Conservation (phyloP, 495 filamentous ascomycete genomes). For the Trypethelium eluteriae region DNA sequence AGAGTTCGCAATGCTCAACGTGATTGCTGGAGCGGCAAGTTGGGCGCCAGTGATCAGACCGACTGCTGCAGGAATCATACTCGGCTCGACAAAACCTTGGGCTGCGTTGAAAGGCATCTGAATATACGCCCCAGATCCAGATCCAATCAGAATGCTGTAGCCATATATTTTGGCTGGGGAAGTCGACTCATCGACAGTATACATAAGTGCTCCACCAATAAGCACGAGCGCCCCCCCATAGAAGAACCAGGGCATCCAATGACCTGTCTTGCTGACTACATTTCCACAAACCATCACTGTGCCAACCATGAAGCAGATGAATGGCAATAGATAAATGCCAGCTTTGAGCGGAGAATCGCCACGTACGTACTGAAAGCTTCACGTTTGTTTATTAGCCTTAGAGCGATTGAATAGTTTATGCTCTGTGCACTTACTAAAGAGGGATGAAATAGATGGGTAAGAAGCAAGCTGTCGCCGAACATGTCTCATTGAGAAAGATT, state of each 20-base stretch:
- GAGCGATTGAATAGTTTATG: not conserved
- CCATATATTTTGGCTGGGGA: constrained; percentile 21
- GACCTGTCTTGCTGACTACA: constrained; percentile 22
- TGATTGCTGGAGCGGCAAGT: not conserved
- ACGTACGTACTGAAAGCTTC: constrained; percentile 11
- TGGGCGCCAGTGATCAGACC: constrained; percentile 3
- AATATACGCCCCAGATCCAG: constrained; percentile 24
- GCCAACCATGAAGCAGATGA: constrained; percentile 25
- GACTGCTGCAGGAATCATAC: constrained; percentile 6
- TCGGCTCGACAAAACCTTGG: constrained; percentile 19
- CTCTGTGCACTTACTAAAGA: constrained; percentile 22
- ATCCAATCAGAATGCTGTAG: constrained; percentile 20
- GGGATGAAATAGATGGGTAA: constrained; percentile 31
- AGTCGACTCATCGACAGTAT: constrained; percentile 13
- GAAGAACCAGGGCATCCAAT: constrained; percentile 27
- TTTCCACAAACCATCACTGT: constrained; percentile 22
- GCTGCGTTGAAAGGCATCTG: constrained; percentile 35
- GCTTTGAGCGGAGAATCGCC: constrained; percentile 21
- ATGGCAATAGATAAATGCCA: constrained; percentile 28
- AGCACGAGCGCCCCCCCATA: constrained; percentile 19
- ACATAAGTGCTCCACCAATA: constrained; percentile 23
- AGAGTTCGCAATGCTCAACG: constrained; percentile 5
- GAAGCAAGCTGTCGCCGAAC: constrained; percentile 16
- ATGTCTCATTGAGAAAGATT: constrained; percentile 20
- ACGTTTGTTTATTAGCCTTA: not conserved